Evolutionary conservation across 257 asterid genomes (phyloP).

Genomic region (Solanum raphanifolium): DNA sequence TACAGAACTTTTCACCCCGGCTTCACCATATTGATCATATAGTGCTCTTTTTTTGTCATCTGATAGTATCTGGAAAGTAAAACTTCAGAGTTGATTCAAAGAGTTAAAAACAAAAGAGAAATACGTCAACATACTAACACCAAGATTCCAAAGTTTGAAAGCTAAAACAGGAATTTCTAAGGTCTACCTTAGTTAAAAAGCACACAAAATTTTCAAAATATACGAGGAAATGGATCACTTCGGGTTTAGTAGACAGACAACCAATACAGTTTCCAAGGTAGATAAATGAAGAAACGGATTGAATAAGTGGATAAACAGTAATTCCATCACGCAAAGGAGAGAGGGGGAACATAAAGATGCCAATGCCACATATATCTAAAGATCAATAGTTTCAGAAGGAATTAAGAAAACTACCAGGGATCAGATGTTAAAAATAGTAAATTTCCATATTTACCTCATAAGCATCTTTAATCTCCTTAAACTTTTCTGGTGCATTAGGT

Average conservation of each 20-base stretch:
- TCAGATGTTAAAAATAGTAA: background rate
- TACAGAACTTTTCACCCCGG: slow-evolving; percentile 76
- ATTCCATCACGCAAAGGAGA: background rate
- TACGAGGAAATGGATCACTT: background rate
- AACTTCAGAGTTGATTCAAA: slow-evolving; percentile 29
- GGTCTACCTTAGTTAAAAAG: background rate
- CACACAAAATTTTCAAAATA: background rate
- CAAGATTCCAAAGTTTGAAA: background rate
- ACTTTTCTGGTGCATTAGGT: slow-evolving; percentile 92
- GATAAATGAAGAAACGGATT: background rate
- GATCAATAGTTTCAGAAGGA: background rate
- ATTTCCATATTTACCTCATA: slow-evolving; percentile 65
- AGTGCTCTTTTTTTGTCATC: slow-evolving; percentile 95
- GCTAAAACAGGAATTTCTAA: background rate
- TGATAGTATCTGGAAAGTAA: slow-evolving; percentile 83
- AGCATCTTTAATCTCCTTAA: slow-evolving; percentile 95
- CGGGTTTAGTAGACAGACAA: background rate
- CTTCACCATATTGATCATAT: slow-evolving; percentile 97
- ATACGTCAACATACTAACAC: background rate
- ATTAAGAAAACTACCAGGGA: background rate
- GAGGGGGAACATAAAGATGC: background rate
- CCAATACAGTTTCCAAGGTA: background rate
- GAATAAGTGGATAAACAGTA: background rate
- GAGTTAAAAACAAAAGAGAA: background rate
- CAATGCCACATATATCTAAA: background rate